A percentile compares a stretch with the other conserved stretches of the same genome.
These are phyloP conservation scores for Naganishia vishniacii DNA, from an alignment of 768 basidiomycete species.

Conservation along the genomic window DNA sequence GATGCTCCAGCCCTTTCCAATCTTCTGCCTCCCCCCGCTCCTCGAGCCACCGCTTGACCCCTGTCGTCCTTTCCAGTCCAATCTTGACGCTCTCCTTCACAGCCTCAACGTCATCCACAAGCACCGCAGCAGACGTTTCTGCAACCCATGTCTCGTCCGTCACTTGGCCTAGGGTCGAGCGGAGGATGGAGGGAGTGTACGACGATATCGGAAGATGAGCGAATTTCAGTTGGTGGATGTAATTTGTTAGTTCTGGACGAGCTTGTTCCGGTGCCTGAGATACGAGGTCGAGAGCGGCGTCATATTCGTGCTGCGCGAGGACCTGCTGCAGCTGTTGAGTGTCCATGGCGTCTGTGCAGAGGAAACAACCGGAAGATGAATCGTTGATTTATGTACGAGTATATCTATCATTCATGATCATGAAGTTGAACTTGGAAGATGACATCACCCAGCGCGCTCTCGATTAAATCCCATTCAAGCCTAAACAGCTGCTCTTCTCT, in stretches of 20 bases:
- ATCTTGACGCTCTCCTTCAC: constrained; percentile 60
- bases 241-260: constrained; percentile 1
- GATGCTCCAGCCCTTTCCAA: constrained; percentile 65
- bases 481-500: too few species aligned
- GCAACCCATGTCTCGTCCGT: constrained; percentile 70
- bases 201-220: constrained; percentile 39
- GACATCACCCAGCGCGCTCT: neutral
- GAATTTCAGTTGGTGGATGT: constrained; percentile 17
- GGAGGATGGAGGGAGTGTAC: constrained; percentile 56
- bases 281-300: constrained; percentile 1
- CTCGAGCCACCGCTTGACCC: constrained; percentile 48
- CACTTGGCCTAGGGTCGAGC: constrained; percentile 54
- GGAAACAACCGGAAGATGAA: neutral
- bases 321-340: neutral
- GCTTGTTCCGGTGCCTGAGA: neutral
- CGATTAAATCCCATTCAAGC: neutral
- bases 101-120: constrained; percentile 57
- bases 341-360: neutral
- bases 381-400: too few species aligned
- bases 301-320: neutral
- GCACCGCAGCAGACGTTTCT: constrained; percentile 66
- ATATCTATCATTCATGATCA: too few species aligned
- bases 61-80: constrained; percentile 60
- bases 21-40: constrained; percentile 52
- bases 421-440: neutral